Evolutionary conservation across 2,329 filamentous ascomycete genomes (phyloP).

Genomic region (Penicillium sp.): DNA sequence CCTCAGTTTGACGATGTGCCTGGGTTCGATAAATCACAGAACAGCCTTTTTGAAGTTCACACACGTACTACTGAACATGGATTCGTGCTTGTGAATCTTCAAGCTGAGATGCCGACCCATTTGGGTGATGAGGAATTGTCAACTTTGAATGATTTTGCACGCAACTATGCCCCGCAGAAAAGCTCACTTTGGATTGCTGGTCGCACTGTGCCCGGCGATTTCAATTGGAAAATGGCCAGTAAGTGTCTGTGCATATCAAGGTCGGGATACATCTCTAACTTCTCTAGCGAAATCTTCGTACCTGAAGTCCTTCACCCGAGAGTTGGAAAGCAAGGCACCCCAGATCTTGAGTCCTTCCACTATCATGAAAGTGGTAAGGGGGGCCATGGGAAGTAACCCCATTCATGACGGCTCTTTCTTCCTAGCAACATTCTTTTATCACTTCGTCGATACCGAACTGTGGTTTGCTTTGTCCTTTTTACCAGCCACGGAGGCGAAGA

Average conservation of each 20-base stretch:
- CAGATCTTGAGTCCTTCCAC: not conserved
- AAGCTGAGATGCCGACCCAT: slow-evolving; percentile 8
- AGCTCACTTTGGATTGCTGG: slow-evolving; percentile 30
- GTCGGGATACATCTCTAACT: not conserved
- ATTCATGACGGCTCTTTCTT: slow-evolving; percentile 16
- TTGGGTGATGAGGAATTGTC: slow-evolving; percentile 3
- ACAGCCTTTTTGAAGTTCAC: slow-evolving; percentile 53
- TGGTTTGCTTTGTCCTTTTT: slow-evolving; percentile 31
- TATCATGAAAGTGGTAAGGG: slow-evolving; percentile 1
- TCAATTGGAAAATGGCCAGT: slow-evolving; percentile 40
- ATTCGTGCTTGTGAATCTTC: slow-evolving; percentile 32
- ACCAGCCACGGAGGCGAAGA: slow-evolving; percentile 28
- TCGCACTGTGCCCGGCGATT: slow-evolving; percentile 27
- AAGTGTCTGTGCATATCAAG: not conserved
- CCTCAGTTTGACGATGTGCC: slow-evolving; percentile 59
- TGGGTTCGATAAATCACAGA: slow-evolving; percentile 59
- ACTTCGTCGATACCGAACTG: slow-evolving; percentile 16
- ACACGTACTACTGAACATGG: slow-evolving; percentile 23
- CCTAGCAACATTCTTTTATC: slow-evolving; percentile 27
- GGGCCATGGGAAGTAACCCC: not conserved
- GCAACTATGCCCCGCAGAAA: slow-evolving; percentile 5
- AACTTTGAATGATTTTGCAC: slow-evolving; percentile 16
- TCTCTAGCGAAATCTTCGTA: slow-evolving; percentile 4
- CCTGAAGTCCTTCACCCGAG: not conserved
- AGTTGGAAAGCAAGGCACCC: slow-evolving; percentile 10